Evolutionary conservation across 1,284 basidiomycete species (phyloP), one percentile per base, ranked within the genome.

Genomic region (Fomitopsis pinicola): DNA sequence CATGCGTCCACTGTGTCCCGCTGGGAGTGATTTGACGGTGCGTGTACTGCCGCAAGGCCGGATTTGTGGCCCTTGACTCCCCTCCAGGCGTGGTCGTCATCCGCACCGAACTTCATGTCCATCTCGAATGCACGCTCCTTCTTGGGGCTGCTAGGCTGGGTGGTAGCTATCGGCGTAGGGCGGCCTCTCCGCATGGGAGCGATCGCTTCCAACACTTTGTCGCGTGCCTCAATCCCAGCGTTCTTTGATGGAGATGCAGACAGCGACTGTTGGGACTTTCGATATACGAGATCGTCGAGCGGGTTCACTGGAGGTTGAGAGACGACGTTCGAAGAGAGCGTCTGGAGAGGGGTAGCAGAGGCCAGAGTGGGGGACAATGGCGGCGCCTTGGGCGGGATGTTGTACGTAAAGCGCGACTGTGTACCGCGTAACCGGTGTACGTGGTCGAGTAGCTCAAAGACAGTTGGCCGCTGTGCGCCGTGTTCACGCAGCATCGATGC

Each of bases 401-500:
- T 78, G 68, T 96, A 95, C 45, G 86, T 79, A 69, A 89, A 90
- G 45, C 83, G 82, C 5, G 94, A 92, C 71, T 86, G 89, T 1
- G 94, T 94, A 14, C 93, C 92, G 40, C 93, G 89, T 70, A 95
- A 83, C 26, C 81, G 80, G 75, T 96, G 94, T 2, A 94, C 90
- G 59, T 84, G 82, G 44, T 79, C 77, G 33, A 96, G 82, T 19
- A 94, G 74, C 67, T 95, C 92, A 69, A 95, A 95, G 10, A 91
- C 89, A 5, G 84, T 82, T 10, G 94, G 94, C 33, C 94, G 83
- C 64, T 93, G 89, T 1, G 85, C 73, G 12, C 94, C 93, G 68
- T 94, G 90, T 70, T 96, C 94, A 54, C 89, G 87, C 44, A 97
- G 82, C 91, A 95, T 95, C 5, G 92, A 93, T 2, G 80, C 93